phyloP scores from a whole-genome alignment of 495 filamentous ascomycete species.

The Astrocystis sublimbata region DNA sequence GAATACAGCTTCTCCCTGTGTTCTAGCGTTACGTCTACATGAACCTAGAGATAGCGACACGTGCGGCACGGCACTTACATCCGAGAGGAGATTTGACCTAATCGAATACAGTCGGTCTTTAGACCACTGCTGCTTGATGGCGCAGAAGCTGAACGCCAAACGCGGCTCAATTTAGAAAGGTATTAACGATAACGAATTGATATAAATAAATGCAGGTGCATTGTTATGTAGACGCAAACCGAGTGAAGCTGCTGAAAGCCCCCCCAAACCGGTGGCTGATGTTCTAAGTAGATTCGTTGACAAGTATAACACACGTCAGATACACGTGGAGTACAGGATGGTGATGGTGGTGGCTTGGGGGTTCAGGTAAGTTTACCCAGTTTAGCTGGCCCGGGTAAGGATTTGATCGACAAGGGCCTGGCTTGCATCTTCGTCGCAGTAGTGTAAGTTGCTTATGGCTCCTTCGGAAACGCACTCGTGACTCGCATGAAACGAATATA shows the following conservation, averaged over 20 bases:
- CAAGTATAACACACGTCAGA: too few species aligned
- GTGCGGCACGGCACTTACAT: too few species aligned
- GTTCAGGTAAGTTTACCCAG: too few species aligned
- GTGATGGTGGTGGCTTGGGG: background rate
- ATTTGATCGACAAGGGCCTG: background rate
- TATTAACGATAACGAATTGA: background rate
- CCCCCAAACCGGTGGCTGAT: constrained; percentile 1
- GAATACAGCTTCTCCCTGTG: too few species aligned
- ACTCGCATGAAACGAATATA: constrained; percentile 15
- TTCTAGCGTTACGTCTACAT: too few species aligned
- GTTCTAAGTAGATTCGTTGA: background rate
- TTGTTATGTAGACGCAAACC: background rate
- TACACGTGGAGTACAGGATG: background rate
- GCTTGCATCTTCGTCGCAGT: background rate
- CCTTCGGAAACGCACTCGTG: constrained; percentile 14
- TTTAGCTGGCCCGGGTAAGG: background rate
- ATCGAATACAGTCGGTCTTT: too few species aligned
- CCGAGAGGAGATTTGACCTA: too few species aligned
- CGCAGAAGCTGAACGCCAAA: background rate
- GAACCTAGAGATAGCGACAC: too few species aligned
- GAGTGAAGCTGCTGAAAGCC: too few species aligned
- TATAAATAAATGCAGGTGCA: background rate
- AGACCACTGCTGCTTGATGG: background rate
- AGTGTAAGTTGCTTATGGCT: background rate
- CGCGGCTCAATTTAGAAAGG: background rate